phyloP scores from a whole-genome alignment of 2,329 filamentous ascomycete species.

The Dothistroma pini region DNA sequence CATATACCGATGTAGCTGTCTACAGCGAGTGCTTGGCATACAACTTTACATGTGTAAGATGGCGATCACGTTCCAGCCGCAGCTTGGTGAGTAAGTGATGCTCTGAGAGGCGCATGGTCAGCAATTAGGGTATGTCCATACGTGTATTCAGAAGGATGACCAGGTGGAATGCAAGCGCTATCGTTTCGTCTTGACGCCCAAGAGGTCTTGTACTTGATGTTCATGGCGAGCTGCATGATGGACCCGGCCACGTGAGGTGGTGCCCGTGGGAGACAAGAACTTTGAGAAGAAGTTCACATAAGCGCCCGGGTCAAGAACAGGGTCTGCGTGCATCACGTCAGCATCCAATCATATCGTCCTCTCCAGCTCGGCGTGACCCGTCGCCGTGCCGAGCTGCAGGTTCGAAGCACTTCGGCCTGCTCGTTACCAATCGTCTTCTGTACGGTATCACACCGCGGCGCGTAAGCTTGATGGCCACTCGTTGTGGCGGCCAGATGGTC shows the following conservation, averaged over 20 bases:
- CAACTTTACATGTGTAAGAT: not conserved
- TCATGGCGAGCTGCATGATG: not conserved
- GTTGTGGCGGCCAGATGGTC: slow-evolving; percentile 2
- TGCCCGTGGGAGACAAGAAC: too few species aligned
- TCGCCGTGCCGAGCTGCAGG: not conserved
- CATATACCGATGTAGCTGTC: not conserved
- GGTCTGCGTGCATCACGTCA: not conserved
- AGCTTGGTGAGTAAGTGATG: not conserved
- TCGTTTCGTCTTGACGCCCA: not conserved
- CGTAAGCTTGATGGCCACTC: slow-evolving; percentile 8
- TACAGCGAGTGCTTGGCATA: not conserved
- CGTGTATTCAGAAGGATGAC: not conserved
- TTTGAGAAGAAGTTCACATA: slow-evolving; percentile 1
- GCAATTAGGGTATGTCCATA: not conserved
- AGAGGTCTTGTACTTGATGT: not conserved
- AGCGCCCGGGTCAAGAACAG: not conserved
- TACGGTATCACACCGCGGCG: slow-evolving; percentile 14
- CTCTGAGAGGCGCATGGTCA: not conserved
- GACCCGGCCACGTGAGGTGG: slow-evolving; percentile 3
- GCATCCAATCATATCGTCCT: not conserved
- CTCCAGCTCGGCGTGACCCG: slow-evolving; percentile 1
- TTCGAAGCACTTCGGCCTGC: slow-evolving; percentile 4
- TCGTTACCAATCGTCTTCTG: slow-evolving; percentile 16
- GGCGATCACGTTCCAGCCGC: not conserved
- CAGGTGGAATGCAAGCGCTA: not conserved